Conservation (phyloP, 345 rosid species). For the Rhizophora apiculata region DNA sequence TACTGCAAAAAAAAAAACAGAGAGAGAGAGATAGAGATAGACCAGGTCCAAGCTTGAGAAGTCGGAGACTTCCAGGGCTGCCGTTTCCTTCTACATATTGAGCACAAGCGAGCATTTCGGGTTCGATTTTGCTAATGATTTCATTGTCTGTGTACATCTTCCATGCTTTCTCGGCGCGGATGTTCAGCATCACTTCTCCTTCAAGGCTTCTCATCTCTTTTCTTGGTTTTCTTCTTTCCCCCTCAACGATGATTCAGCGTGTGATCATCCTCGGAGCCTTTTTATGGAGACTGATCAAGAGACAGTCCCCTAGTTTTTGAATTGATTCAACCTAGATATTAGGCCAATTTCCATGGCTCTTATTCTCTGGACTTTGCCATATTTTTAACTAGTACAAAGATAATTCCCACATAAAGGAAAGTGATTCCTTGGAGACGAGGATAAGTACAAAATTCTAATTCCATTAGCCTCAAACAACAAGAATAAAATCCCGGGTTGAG, state of each 20-base stretch:
- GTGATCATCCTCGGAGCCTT: background rate
- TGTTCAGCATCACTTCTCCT: constrained; percentile 41
- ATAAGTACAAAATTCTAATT: no score
- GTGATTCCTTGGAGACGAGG: no score
- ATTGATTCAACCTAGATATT: no score
- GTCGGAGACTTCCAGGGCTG: constrained; percentile 40
- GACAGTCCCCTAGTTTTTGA: no score
- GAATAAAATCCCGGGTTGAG: no score
- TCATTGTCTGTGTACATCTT: constrained; percentile 41
- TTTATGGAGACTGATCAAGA: background rate
- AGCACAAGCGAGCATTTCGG: constrained; percentile 35
- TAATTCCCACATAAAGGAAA: no score
- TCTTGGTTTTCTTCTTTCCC: background rate
- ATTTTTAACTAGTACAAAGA: no score
- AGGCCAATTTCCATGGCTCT: no score
- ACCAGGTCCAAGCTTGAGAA: constrained; percentile 49
- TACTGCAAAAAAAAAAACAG: background rate
- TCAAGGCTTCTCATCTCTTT: constrained; percentile 28
- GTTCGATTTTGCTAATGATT: constrained; percentile 40
- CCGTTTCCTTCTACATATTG: constrained; percentile 37
- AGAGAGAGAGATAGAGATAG: constrained; percentile 1
- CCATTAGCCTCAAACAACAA: no score
- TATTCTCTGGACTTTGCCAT: no score
- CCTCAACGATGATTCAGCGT: background rate
- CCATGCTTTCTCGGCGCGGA: constrained; percentile 43